phyloP scores from a whole-genome alignment of 768 basidiomycete species.

The Mycena olivaceomarginata region DNA sequence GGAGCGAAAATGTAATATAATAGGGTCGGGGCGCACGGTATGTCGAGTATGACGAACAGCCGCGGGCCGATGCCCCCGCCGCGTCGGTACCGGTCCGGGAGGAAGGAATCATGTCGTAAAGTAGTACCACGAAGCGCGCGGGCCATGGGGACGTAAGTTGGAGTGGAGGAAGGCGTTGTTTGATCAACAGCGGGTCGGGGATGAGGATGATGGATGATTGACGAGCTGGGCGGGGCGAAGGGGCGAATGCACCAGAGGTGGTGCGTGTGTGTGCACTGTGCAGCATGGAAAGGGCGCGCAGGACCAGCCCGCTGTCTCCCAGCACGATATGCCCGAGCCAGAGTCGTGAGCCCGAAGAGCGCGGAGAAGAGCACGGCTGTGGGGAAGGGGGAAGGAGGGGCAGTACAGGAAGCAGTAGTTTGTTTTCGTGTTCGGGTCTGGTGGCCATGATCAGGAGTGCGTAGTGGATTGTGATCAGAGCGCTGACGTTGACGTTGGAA shows the following conservation, averaged over 20 bases:
- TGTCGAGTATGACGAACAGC: conserved; percentile 45
- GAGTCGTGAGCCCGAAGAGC: conserved; percentile 44
- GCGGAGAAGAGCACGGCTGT: conserved; percentile 45
- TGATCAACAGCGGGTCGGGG: conserved; percentile 44
- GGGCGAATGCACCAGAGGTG: conserved; percentile 17
- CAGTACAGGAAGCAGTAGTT: conserved; percentile 42
- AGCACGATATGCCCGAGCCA: conserved; percentile 42
- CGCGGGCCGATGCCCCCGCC: conserved; percentile 41
- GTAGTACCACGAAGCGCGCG: conserved; percentile 33
- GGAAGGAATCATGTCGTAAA: conserved; percentile 35
- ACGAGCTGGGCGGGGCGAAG: conserved; percentile 41
- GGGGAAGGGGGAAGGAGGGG: conserved; percentile 40
- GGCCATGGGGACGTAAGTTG: conserved; percentile 44
- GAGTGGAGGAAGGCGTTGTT: conserved; percentile 44
- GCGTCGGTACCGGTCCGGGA: conserved; percentile 41
- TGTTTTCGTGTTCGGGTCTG: conserved; percentile 24
- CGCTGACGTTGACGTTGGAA: too few species aligned
- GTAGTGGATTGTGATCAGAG: too few species aligned
- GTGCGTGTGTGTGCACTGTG: conserved; percentile 15
- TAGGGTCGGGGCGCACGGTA: conserved; percentile 33
- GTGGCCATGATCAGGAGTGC: too few species aligned
- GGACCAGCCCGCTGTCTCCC: conserved; percentile 47
- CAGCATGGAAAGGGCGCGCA: conserved; percentile 38
- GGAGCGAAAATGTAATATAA: too few species aligned
- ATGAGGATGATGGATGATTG: conserved; percentile 41